phyloP scores from a whole-genome alignment of 139 green algal species.

The Mesotaenium endlicherianum region DNA sequence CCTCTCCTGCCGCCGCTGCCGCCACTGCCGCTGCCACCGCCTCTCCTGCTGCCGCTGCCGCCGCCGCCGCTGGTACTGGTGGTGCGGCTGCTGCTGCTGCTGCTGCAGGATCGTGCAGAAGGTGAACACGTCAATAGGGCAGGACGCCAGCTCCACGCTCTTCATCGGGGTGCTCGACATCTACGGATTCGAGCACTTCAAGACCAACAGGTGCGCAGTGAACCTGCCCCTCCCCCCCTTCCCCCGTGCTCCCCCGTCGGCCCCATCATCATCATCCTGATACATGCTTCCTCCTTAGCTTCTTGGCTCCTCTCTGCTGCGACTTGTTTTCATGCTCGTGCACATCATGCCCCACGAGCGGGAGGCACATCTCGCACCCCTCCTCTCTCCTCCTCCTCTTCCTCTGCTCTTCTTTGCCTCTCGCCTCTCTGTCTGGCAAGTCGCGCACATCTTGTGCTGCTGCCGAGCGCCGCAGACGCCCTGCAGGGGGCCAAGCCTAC shows the following conservation, averaged over 20 bases:
- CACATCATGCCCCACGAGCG: neutral
- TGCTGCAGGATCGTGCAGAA: constrained; percentile 54
- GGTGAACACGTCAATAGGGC: constrained; percentile 72
- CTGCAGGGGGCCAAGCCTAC: too few relatives aligned
- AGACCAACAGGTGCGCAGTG: constrained; percentile 45
- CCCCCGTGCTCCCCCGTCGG: neutral
- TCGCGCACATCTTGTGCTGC: too few relatives aligned
- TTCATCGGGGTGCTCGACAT: constrained; percentile 56
- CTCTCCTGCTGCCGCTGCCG: too few relatives aligned
- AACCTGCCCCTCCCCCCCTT: too few relatives aligned
- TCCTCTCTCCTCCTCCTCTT: neutral
- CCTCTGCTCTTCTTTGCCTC: neutral
- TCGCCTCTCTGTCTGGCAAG: neutral
- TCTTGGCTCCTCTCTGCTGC: neutral
- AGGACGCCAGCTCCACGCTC: constrained; percentile 26
- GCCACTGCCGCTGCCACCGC: too few relatives aligned
- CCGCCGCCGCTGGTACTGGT: too few relatives aligned
- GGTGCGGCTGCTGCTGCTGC: too few relatives aligned
- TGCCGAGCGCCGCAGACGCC: too few relatives aligned
- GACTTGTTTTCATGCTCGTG: neutral
- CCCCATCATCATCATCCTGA: neutral
- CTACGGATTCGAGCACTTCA: constrained; percentile 55
- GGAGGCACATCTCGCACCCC: neutral
- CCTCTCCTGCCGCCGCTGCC: too few relatives aligned
- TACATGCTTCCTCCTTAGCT: neutral